Percentiles rank a stretch among this genome's conserved stretches.
These are phyloP conservation scores for Nakazawaea molendinolei DNA, from an alignment of 805 yeast genomes.

Conservation along the genomic window DNA sequence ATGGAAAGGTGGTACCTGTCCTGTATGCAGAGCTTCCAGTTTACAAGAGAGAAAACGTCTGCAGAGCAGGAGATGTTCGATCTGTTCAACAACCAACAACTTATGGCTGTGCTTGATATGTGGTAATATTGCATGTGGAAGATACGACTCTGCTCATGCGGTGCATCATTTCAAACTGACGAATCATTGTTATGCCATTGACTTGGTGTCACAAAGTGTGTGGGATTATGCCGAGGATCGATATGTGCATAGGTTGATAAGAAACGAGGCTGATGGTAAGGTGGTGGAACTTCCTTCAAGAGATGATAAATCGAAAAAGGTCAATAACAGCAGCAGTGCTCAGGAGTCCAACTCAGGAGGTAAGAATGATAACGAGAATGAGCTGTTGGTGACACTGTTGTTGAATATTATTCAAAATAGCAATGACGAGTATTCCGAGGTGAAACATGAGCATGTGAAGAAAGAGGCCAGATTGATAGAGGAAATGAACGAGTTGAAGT, in stretches of 20 bases:
- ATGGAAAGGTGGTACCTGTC: conserved; percentile 89
- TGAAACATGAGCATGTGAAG: conserved; percentile 37
- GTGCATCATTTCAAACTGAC: conserved; percentile 72
- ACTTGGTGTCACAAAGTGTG: conserved; percentile 72
- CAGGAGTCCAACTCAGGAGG: conserved; percentile 14
- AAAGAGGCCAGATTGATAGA: conserved; percentile 24
- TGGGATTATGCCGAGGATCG: conserved; percentile 94
- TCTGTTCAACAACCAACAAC: conserved; percentile 54
- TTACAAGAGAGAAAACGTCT: conserved; percentile 3
- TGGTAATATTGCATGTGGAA: conserved; percentile 88
- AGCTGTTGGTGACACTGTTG: conserved; percentile 10
- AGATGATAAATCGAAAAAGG: conserved; percentile 15
- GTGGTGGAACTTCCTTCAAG: conserved; percentile 63
- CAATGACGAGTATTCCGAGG: conserved; percentile 7
- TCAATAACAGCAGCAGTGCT: conserved; percentile 13
- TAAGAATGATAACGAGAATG: conserved; percentile 8
- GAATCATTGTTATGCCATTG: conserved; percentile 90
- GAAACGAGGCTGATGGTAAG: conserved; percentile 85
- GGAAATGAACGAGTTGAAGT: conserved; percentile 12
- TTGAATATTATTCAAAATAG: conserved; percentile 15
- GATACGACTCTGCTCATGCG: conserved; percentile 84
- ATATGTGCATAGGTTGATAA: conserved; percentile 80
- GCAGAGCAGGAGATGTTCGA: conserved; percentile 31
- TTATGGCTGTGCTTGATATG: conserved; percentile 88
- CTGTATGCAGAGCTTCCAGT: conserved; percentile 79